Evolutionary conservation across 176 grass and related monocot genomes (phyloP), one percentile per base, ranked within the genome.

Genomic region (Melocanna baccifera): DNA sequence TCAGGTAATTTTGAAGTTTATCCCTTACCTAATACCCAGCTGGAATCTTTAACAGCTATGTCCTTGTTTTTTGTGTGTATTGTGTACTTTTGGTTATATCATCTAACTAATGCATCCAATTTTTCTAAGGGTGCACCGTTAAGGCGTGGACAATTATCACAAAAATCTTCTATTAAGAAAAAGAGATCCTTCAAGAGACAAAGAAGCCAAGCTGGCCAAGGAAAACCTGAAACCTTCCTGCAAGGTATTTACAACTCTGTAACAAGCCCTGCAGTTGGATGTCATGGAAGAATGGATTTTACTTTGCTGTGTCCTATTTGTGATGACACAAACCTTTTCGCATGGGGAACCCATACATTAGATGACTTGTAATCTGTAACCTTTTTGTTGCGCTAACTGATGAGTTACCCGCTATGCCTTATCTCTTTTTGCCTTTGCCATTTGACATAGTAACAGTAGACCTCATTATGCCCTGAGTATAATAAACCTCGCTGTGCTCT

Each of bases 171-270:
- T 85, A 72, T 95, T 22, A 93, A 91, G 65, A 93, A 88, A 82
- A 97, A 84, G 68, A 93, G 93, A 89, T 94, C 93, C 56, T 89
- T 92, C 50, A 99, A 99, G 83, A 88, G 91, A 76, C 91, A 92
- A 69, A 90, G 87, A 73, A 93, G 77, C 70, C 91, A 93, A 84
- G 15, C 76, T 69, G 82, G 85, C 50, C 88, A 89, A 72, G 51
- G 66, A 52, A 98, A 95, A 48, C 80, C 87, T 70, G 91, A 91
- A 69, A 62, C 69, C 51, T 65, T 85, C 14, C 66, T 80, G 78
- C 89, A 74, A 90, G 96, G 96, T 98, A 91, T 70, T 76, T 43
- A 34, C 8, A 62, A 85, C 26, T 69, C 9, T 39, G 56, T 79
- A 43, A 61, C 7, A 47, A 62, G 22, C 34, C 26, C 4, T 58